Conservation (phyloP, 169 alveolate species). For the Plasmodium chabaudi region DNA sequence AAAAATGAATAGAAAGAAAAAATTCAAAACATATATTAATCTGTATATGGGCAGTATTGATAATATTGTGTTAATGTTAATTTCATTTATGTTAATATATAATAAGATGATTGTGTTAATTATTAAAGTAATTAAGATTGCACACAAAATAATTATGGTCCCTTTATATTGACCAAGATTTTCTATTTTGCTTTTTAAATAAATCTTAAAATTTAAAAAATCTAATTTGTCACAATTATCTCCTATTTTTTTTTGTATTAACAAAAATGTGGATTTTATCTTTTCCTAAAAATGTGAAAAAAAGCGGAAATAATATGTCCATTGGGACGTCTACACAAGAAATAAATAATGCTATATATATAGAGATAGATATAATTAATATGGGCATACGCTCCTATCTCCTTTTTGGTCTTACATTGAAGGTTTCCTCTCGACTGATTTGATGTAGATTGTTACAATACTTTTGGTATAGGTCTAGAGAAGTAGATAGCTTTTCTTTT, state of each 20-base stretch:
- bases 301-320: not conserved
- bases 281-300: slow-evolving; percentile 13
- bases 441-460: slow-evolving; percentile 80
- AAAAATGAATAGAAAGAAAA: slow-evolving; percentile 51
- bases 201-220: slow-evolving; percentile 52
- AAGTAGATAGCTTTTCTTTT: slow-evolving; percentile 76
- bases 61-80: slow-evolving; percentile 26
- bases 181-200: slow-evolving; percentile 55
- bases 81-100: slow-evolving; percentile 43
- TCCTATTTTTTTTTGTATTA: slow-evolving; percentile 51
- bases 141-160: slow-evolving; percentile 23
- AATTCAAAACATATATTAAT: slow-evolving; percentile 39
- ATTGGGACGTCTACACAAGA: not conserved
- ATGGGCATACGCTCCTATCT: not conserved
- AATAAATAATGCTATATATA: not conserved
- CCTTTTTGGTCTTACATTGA: slow-evolving; percentile 50
- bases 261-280: slow-evolving; percentile 44
- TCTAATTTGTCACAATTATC: slow-evolving; percentile 50
- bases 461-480: slow-evolving; percentile 79
- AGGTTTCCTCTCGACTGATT: slow-evolving; percentile 66
- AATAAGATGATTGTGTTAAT: slow-evolving; percentile 38
- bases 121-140: slow-evolving; percentile 24
- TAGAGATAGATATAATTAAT: slow-evolving; percentile 1
- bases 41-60: slow-evolving; percentile 52
- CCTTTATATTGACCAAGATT: slow-evolving; percentile 39